Conservation (phyloP, 148 eudicot species). For the Pouteria glomerata region DNA sequence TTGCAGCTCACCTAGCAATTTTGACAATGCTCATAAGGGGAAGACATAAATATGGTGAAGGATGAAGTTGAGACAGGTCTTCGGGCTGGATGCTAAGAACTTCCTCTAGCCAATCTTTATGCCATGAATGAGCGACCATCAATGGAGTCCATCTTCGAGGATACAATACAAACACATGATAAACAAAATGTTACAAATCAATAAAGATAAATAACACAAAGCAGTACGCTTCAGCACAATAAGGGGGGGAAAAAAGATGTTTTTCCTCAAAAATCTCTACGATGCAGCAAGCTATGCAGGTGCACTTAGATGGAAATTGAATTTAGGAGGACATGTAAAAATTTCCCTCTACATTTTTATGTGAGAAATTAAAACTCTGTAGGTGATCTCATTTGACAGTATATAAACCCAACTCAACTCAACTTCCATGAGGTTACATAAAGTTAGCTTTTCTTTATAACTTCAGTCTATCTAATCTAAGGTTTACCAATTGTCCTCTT, state of each 20-base stretch:
- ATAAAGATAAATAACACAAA: background rate
- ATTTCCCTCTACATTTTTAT: too few relatives aligned
- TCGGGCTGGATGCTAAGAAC: constrained; percentile 26
- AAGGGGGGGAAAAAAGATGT: too few relatives aligned
- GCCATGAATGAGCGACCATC: constrained; percentile 64
- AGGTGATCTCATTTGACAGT: too few relatives aligned
- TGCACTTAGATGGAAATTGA: too few relatives aligned
- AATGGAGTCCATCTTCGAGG: constrained; percentile 46
- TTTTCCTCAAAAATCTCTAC: background rate
- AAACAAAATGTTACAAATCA: background rate
- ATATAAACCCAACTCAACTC: too few relatives aligned
- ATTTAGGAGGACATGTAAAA: too few relatives aligned
- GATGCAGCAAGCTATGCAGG: background rate
- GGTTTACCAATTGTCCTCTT: too few relatives aligned
- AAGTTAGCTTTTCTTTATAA: too few relatives aligned
- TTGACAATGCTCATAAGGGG: constrained; percentile 57
- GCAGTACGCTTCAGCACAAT: constrained; percentile 6
- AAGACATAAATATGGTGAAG: constrained; percentile 51
- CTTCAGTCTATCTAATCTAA: too few relatives aligned
- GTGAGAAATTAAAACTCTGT: too few relatives aligned
- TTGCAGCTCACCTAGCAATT: constrained; percentile 57
- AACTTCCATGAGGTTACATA: too few relatives aligned
- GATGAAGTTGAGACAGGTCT: constrained; percentile 20
- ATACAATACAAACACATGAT: constrained; percentile 4
- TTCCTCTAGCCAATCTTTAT: constrained; percentile 51